phyloP scores from a whole-genome alignment of 1,284 basidiomycete genomes.

The Cystobasidium sp. region DNA sequence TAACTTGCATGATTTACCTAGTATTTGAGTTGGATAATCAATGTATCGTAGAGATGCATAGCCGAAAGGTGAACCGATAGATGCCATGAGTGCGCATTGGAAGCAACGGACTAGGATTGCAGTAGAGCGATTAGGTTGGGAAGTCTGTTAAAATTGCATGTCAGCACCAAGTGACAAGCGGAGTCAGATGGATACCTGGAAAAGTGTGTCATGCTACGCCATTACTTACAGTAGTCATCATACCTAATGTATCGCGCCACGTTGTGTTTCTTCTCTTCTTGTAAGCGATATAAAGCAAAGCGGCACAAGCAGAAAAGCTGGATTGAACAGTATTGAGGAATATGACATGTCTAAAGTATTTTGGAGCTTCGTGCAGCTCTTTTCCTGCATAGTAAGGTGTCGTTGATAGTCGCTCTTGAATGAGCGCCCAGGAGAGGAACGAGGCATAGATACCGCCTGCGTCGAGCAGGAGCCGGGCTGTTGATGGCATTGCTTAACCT shows the following conservation, averaged over 20 bases:
- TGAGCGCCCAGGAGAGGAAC: slow-evolving; percentile 53
- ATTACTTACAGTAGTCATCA: slow-evolving; percentile 11
- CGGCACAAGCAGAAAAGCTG: slow-evolving; percentile 57
- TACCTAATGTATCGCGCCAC: slow-evolving; percentile 26
- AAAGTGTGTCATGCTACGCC: not conserved
- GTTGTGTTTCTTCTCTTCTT: slow-evolving; percentile 11
- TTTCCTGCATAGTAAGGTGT: slow-evolving; percentile 41
- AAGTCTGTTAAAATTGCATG: not conserved
- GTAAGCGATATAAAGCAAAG: slow-evolving; percentile 48
- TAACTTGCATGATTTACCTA: slow-evolving; percentile 98
- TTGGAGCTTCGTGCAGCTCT: slow-evolving; percentile 13
- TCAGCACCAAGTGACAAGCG: not conserved
- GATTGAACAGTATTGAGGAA: slow-evolving; percentile 95
- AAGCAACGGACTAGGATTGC: slow-evolving; percentile 38
- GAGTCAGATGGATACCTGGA: not conserved
- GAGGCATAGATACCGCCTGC: slow-evolving; percentile 52
- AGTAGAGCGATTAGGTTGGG: slow-evolving; percentile 10
- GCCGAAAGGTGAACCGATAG: slow-evolving; percentile 89
- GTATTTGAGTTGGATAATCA: slow-evolving; percentile 96
- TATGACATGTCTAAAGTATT: slow-evolving; percentile 64
- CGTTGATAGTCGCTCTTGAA: slow-evolving; percentile 51
- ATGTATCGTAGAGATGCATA: slow-evolving; percentile 94
- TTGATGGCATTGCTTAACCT: slow-evolving; percentile 5
- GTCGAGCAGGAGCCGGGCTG: slow-evolving; percentile 45
- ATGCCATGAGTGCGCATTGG: slow-evolving; percentile 73